A percentile compares a stretch with the other conserved stretches of the same genome.
phyloP scores from a whole-genome alignment of 495 filamentous ascomycete genomes.

The Aspergillus baeticus region DNA sequence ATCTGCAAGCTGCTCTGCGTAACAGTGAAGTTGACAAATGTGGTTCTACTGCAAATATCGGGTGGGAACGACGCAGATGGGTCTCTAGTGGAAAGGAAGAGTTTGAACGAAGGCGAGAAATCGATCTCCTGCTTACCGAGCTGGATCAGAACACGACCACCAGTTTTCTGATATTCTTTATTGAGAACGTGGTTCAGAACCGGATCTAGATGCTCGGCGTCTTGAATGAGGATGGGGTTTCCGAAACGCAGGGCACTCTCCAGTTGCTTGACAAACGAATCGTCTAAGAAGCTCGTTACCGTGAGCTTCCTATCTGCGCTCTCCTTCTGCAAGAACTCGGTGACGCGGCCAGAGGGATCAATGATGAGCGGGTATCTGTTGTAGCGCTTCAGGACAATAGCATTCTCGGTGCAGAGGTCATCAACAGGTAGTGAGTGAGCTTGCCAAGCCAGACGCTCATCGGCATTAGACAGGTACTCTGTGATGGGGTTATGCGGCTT shows the following conservation, averaged over 20 bases:
- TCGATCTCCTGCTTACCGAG: conserved; percentile 99
- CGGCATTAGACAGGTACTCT: conserved; percentile 94
- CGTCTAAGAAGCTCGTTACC: conserved; percentile 96
- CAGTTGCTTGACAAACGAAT: conserved; percentile 95
- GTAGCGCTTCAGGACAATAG: conserved; percentile 94
- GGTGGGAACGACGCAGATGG: conserved; percentile 96
- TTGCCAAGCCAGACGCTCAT: conserved; percentile 94
- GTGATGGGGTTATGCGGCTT: conserved; percentile 93
- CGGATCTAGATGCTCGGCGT: conserved; percentile 94
- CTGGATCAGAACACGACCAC: conserved; percentile 95
- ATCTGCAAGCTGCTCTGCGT: conserved; percentile 98
- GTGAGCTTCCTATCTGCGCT: conserved; percentile 91
- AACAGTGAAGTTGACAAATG: conserved; percentile 99
- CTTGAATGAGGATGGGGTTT: conserved; percentile 97
- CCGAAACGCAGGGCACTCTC: conserved; percentile 96
- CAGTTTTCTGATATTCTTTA: conserved; percentile 99
- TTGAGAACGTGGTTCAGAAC: conserved; percentile 98
- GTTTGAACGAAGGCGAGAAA: conserved; percentile 94
- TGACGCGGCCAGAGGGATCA: conserved; percentile 90
- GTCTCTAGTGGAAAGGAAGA: conserved; percentile 94
- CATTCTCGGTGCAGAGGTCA: conserved; percentile 98
- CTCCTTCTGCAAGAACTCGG: conserved; percentile 92
- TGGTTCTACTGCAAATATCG: conserved; percentile 96
- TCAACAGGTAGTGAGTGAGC: conserved; percentile 95
- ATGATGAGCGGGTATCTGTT: conserved; percentile 98